Evolutionary conservation across 1,284 basidiomycete genomes (phyloP), one percentile per base, ranked within the genome.

Genomic region (Rugosomyces carneus): DNA sequence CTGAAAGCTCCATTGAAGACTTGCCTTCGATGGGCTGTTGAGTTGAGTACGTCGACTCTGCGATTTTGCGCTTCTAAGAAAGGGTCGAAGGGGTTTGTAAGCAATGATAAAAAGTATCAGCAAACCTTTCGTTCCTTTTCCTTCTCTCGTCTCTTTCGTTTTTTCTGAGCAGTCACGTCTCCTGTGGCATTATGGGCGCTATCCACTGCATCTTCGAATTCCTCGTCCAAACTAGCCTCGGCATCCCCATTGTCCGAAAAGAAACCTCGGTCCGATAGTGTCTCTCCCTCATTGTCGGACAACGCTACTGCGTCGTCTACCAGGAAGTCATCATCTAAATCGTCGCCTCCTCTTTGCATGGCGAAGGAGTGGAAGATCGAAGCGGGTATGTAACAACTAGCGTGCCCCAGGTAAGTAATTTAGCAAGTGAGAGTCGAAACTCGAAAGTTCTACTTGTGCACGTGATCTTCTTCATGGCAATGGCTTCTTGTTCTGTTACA

Each of bases 321-420:
- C 34, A 85, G 69, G 59, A 86, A 88, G 57, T 90, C 85, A 58
- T 91, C 88, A 36, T 84, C 84, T 15, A 91, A 72, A 66, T 86
- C 85, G 69, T 92, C 89, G 36, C 83, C 84, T 45, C 68, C 70
- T 66, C 64, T 63, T 19, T 60, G 59, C 61, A 69, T 67, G 48
- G 36, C 46, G 41, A 47, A 31, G 46, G 50, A 49, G 51, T 47
- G 32, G 37, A 37, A 45, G 42, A 21, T 16, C 18, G 26, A 34
- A 15, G 15, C 1, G 42, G 40, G 21, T 18, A 13, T 15, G 26
- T 26, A 19, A 5, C n/a, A n/a, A n/a, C 24, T 26, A 10, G 24
- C 5, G 24, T 26, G 24, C 24, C 24, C 24, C 24, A 26, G 24
- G 24, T 26, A 26, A 26, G 10, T 5, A 5, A 26, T 5, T 26